Evolutionary conservation across 768 basidiomycete species (phyloP).

Genomic region (Phaffia australis): DNA sequence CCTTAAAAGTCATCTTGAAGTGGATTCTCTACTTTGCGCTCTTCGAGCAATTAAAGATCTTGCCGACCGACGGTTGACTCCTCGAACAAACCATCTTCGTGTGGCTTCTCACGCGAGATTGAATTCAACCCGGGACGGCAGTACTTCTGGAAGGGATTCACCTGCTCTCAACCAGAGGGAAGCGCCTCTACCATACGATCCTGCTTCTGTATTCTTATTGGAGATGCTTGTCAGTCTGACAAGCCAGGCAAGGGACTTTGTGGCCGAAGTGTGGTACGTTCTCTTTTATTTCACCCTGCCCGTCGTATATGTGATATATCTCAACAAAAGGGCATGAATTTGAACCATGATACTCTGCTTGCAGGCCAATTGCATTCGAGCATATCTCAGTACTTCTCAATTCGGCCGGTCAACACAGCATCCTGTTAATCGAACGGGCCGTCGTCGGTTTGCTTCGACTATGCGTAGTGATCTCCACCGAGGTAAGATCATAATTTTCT

Average conservation of each 20-base stretch:
- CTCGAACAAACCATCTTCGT: neutral
- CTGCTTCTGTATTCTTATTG: slow-evolving; percentile 83
- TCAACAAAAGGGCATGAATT: neutral
- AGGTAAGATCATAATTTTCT: slow-evolving; percentile 43
- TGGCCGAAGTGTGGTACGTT: slow-evolving; percentile 78
- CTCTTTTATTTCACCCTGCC: neutral
- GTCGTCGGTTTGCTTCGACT: slow-evolving; percentile 77
- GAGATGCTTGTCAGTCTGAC: slow-evolving; percentile 90
- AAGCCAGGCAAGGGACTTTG: slow-evolving; percentile 59
- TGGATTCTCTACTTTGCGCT: slow-evolving; percentile 70
- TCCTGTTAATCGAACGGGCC: slow-evolving; percentile 84
- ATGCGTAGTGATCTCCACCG: slow-evolving; percentile 68
- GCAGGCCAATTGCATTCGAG: slow-evolving; percentile 88
- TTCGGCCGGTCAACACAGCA: slow-evolving; percentile 67
- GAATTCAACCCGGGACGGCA: slow-evolving; percentile 33
- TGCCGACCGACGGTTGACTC: slow-evolving; percentile 63
- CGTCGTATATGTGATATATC: neutral
- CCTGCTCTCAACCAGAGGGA: slow-evolving; percentile 23
- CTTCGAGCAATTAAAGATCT: slow-evolving; percentile 77
- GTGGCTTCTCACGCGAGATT: slow-evolving; percentile 25
- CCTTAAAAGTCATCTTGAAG: slow-evolving; percentile 55
- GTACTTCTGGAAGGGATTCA: slow-evolving; percentile 27
- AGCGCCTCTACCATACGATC: slow-evolving; percentile 59
- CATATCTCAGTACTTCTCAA: slow-evolving; percentile 74
- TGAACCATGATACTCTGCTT: neutral